A percentile compares a stretch with the other conserved stretches of the same genome.
These are phyloP conservation scores for Alternaria sp. DNA, from an alignment of 2,329 filamentous ascomycete genomes.

Conservation along the genomic window DNA sequence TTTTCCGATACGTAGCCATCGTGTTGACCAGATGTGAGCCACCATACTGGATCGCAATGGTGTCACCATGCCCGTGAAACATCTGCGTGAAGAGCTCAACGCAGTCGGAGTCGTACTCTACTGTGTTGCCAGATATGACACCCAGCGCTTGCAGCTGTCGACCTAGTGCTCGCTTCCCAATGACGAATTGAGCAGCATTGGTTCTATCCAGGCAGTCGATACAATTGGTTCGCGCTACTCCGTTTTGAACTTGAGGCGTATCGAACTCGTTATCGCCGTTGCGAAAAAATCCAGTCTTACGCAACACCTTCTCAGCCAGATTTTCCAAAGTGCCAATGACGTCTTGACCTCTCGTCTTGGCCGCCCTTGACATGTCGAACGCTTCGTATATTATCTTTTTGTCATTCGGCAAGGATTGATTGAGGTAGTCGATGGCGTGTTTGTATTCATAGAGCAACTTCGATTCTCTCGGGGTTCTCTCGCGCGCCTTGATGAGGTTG, in stretches of 20 bases:
- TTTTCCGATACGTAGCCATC: constrained; percentile 98
- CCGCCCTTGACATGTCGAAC: constrained; percentile 97
- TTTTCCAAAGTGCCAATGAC: constrained; percentile 91
- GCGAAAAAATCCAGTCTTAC: constrained; percentile 90
- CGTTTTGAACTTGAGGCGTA: constrained; percentile 80
- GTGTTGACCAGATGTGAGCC: constrained; percentile 98
- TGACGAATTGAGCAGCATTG: constrained; percentile 97
- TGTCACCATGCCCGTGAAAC: constrained; percentile 96
- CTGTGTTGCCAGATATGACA: constrained; percentile 77
- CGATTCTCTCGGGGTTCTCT: constrained; percentile 88
- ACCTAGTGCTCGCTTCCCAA: constrained; percentile 91
- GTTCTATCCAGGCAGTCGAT: constrained; percentile 98
- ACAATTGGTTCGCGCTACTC: constrained; percentile 93
- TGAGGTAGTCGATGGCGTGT: constrained; percentile 87
- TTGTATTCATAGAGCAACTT: constrained; percentile 90
- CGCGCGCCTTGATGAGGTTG: constrained; percentile 86
- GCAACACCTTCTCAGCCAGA: constrained; percentile 88
- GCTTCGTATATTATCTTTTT: constrained; percentile 93
- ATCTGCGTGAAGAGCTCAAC: constrained; percentile 97
- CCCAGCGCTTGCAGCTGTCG: constrained; percentile 92
- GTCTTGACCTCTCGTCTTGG: constrained; percentile 89
- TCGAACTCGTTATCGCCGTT: constrained; percentile 80
- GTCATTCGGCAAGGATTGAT: constrained; percentile 85
- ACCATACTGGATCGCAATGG: constrained; percentile 96
- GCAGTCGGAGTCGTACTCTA: constrained; percentile 95